phyloP scores from a whole-genome alignment of 1,139 yeast species.

The Yamadazyma friedrichii region DNA sequence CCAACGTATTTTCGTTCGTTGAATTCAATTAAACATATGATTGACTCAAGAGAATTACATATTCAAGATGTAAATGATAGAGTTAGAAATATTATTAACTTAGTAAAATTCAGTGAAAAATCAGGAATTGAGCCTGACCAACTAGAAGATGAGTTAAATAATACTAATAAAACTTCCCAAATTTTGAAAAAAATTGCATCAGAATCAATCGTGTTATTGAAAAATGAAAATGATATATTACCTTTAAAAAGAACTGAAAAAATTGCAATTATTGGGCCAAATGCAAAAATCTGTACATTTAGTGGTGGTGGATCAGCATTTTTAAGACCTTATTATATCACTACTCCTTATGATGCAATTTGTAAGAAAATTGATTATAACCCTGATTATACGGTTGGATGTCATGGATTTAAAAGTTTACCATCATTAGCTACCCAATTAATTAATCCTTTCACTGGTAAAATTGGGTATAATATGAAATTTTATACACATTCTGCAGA shows the following conservation, averaged over 20 bases:
- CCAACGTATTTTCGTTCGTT: slow-evolving; percentile 46
- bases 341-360: slow-evolving; percentile 32
- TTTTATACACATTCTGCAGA: slow-evolving; percentile 30
- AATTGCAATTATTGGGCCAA: slow-evolving; percentile 37
- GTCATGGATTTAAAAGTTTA: slow-evolving; percentile 22
- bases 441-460: slow-evolving; percentile 31
- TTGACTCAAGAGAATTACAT: slow-evolving; percentile 30
- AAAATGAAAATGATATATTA: slow-evolving; percentile 44
- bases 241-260: slow-evolving; percentile 31
- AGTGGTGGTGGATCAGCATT: slow-evolving; percentile 40
- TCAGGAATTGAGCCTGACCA: slow-evolving; percentile 39
- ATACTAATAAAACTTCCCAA: slow-evolving; percentile 41
- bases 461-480: slow-evolving; percentile 37
- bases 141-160: slow-evolving; percentile 25
- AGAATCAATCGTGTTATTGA: slow-evolving; percentile 54
- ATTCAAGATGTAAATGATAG: slow-evolving; percentile 40
- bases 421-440: slow-evolving; percentile 28
- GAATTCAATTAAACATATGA: slow-evolving; percentile 29
- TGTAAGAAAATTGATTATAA: slow-evolving; percentile 17
- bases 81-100: slow-evolving; percentile 44
- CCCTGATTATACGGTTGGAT: slow-evolving; percentile 22
- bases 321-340: slow-evolving; percentile 27
- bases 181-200: slow-evolving; percentile 47
- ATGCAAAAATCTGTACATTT: slow-evolving; percentile 27
- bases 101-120: slow-evolving; percentile 39